phyloP scores from a whole-genome alignment of 495 filamentous ascomycete genomes.

The Glonium stellatum region DNA sequence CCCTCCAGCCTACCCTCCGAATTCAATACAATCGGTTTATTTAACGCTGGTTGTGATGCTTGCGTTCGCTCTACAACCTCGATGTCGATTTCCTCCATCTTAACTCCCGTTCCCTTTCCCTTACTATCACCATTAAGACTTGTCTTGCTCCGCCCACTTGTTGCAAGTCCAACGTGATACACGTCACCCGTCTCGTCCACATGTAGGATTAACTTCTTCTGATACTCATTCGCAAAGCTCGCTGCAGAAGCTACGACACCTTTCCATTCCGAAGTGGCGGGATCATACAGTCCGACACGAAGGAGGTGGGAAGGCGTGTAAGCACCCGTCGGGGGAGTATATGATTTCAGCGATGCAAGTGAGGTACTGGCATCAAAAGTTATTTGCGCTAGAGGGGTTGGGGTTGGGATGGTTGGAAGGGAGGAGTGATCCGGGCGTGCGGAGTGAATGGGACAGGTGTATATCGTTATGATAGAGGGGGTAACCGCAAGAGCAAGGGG shows the following conservation, averaged over 20 bases:
- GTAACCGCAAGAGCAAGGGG: slow-evolving; percentile 6
- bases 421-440: neutral
- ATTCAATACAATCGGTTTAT: slow-evolving; percentile 58
- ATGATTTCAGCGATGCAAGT: slow-evolving; percentile 29
- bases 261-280: slow-evolving; percentile 25
- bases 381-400: slow-evolving; percentile 31
- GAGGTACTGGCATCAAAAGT: slow-evolving; percentile 30
- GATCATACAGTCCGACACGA: slow-evolving; percentile 53
- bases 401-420: slow-evolving; percentile 15
- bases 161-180: slow-evolving; percentile 35
- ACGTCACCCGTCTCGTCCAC: slow-evolving; percentile 30
- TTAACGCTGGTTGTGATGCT: slow-evolving; percentile 53
- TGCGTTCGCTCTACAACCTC: slow-evolving; percentile 33
- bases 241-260: slow-evolving; percentile 34
- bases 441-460: slow-evolving; percentile 12
- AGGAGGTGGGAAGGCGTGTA: slow-evolving; percentile 44
- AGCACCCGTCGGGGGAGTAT: slow-evolving; percentile 24
- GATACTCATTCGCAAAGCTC: slow-evolving; percentile 24
- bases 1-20: slow-evolving; percentile 52
- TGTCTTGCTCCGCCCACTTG: neutral
- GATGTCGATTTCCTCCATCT: slow-evolving; percentile 45
- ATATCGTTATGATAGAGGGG: slow-evolving; percentile 22
- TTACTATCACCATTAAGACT: slow-evolving; percentile 1
- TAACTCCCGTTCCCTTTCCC: slow-evolving; percentile 10
- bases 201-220: slow-evolving; percentile 33